A percentile compares a stretch with the other conserved stretches of the same genome.
Evolutionary conservation across 75 land plant genomes (phyloP).

Genomic region (Picea sitchensis): DNA sequence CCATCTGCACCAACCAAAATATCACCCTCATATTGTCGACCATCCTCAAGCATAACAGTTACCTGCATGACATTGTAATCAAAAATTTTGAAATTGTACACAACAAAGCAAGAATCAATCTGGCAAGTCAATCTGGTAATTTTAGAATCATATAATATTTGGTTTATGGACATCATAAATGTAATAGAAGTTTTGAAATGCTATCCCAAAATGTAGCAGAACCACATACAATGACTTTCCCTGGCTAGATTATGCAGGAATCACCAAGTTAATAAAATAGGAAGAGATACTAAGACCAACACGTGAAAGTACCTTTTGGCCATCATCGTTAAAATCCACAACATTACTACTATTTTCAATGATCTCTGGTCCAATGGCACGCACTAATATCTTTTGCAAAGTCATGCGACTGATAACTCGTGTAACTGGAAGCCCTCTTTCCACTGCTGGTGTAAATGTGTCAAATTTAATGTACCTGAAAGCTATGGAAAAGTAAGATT

Average conservation of each 20-base stretch:
- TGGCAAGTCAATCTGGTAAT: not conserved
- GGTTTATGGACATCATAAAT: not conserved
- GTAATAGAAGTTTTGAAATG: not conserved
- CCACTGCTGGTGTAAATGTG: constrained; percentile 52
- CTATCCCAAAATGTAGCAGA: not conserved
- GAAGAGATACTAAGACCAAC: not conserved
- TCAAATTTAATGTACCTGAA: constrained; percentile 50
- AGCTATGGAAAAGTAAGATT: constrained; percentile 5
- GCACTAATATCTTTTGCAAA: constrained; percentile 39
- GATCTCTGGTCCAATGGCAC: constrained; percentile 34
- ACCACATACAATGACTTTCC: not conserved
- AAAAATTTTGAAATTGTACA: not conserved
- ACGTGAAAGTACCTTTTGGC: constrained; percentile 23
- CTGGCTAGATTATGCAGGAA: not conserved
- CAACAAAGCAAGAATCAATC: not conserved
- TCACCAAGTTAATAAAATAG: not conserved
- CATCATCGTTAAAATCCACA: constrained; percentile 43
- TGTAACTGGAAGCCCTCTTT: constrained; percentile 50
- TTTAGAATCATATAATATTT: not conserved
- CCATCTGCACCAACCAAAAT: constrained; percentile 58
- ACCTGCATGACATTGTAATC: constrained; percentile 17
- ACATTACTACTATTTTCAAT: constrained; percentile 45
- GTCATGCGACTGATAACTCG: constrained; percentile 55
- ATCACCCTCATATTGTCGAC: constrained; percentile 38
- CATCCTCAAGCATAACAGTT: constrained; percentile 45